Percentiles rank a stretch among this genome's conserved stretches.
These are phyloP conservation scores for Lipomyces spencermartinsiae DNA, from an alignment of 805 yeast species.

Conservation along the genomic window DNA sequence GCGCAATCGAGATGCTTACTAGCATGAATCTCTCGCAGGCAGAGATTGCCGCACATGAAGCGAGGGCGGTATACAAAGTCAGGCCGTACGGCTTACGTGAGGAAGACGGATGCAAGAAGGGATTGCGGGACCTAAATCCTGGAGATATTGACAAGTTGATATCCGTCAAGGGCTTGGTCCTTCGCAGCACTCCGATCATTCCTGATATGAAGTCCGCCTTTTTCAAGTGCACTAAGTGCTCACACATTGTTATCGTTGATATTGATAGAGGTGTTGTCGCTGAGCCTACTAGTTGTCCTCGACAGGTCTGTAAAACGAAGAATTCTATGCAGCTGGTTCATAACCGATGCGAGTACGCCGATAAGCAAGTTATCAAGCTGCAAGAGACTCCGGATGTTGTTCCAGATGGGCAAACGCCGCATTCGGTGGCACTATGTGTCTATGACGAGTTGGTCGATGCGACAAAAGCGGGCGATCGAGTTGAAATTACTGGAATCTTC, in stretches of 20 bases:
- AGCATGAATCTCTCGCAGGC: constrained; percentile 47
- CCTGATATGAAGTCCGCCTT: constrained; percentile 99
- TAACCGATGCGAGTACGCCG: constrained; percentile 91
- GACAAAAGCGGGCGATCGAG: constrained; percentile 94
- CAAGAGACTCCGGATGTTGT: constrained; percentile 97
- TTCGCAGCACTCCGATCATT: constrained; percentile 86
- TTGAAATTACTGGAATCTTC: constrained; percentile 94
- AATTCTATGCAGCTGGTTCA: constrained; percentile 91
- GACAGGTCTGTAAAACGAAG: constrained; percentile 78
- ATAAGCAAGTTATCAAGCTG: constrained; percentile 89
- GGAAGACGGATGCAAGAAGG: constrained; percentile 59
- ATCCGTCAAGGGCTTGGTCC: constrained; percentile 85
- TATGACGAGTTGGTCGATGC: constrained; percentile 95
- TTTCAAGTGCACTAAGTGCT: constrained; percentile 93
- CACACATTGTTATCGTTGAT: constrained; percentile 88
- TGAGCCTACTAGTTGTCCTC: constrained; percentile 93
- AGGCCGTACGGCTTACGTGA: constrained; percentile 77
- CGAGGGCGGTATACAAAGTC: constrained; percentile 66
- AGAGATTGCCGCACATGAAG: constrained; percentile 36
- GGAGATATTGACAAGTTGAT: constrained; percentile 93
- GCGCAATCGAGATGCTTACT: constrained; percentile 74
- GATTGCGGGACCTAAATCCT: constrained; percentile 93
- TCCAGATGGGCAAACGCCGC: constrained; percentile 99
- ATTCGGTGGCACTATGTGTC: constrained; percentile 89
- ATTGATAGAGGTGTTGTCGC: constrained; percentile 93